Base-by-base conservation (phyloP, 208 protist species). In the Trypanosoma theileri region DNA sequence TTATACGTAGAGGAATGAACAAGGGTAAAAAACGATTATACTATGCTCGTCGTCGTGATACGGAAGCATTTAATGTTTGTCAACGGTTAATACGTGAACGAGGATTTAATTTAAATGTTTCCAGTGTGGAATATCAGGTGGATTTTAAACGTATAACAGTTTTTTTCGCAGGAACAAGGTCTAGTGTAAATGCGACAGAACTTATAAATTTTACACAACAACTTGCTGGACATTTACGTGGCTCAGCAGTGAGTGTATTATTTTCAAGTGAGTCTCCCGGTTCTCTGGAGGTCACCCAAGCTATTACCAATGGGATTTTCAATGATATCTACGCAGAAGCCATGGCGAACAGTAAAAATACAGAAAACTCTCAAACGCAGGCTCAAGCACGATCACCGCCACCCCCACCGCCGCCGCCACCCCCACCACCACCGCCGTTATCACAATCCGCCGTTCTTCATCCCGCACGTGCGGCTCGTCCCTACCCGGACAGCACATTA, bases 1-100 rank as follows among this genome's bases (percentile, higher is more conserved):
- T 94, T 13, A 55, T 86, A 45, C 82, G 88, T 9, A 75, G 85
- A 41, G 85, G 85, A 57, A 81, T 88, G 48, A 94, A 94, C 64
- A 86, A 86, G 14, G 85, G 89, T 52, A 91, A 88, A 66, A 94
- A 94, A 61, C 62, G 76, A 17, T 46, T 91, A 26, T 91, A 94
- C 62, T 91, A 88, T 56, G 73, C 85, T 4, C 81, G 77, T 42
- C 66, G 79, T 12, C 85, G 88, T 46, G 86, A 85, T 61, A 75
- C 66, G 19, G 85, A 94, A 45, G 85, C 85, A 22, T 68, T 89
- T 44, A 69, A 73, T 3, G 50, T 62, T 16, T 79, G 75, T 22
- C 74, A 84, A 26, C 73, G 76, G 41, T 55, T 84, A 16, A 45
- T 93, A 44, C 63, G 67, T 42, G 78, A 82, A 52, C 66, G 72